Percentiles rank a stretch among this genome's conserved stretches.
Evolutionary conservation across 192 early-diverging fungal species (phyloP).

Genomic region (Rhizoclosmatium sp.): DNA sequence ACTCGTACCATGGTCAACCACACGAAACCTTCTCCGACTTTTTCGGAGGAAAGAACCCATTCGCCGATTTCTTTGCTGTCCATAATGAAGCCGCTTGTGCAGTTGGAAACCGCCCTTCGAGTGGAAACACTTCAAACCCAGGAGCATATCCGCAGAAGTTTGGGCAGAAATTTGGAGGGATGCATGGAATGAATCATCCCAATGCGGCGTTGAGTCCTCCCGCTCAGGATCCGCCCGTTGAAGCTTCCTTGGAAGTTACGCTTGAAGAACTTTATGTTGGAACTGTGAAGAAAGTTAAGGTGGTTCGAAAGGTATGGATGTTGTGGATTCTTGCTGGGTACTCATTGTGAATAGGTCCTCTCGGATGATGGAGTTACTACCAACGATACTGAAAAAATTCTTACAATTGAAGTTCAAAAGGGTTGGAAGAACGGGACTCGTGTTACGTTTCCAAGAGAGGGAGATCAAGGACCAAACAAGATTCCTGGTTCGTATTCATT

Average conservation of each 20-base stretch:
- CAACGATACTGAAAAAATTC: constrained; percentile 44
- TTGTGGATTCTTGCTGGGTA: neutral
- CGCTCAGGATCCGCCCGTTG: constrained; percentile 51
- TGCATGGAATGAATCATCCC: constrained; percentile 59
- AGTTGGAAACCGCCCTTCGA: constrained; percentile 12
- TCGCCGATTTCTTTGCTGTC: constrained; percentile 45
- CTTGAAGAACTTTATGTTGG: constrained; percentile 66
- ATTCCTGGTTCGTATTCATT: constrained; percentile 49
- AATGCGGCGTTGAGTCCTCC: constrained; percentile 39
- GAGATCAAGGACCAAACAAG: constrained; percentile 65
- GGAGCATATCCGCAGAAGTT: constrained; percentile 46
- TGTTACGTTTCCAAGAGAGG: constrained; percentile 60
- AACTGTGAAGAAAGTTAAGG: constrained; percentile 59
- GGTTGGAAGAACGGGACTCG: constrained; percentile 61
- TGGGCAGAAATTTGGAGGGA: constrained; percentile 63
- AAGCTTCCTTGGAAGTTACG: constrained; percentile 50
- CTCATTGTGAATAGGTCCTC: constrained; percentile 45
- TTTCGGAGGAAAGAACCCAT: constrained; percentile 66
- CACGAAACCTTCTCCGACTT: constrained; percentile 58
- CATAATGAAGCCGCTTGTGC: constrained; percentile 30
- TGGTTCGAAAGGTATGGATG: constrained; percentile 53
- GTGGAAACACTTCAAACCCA: neutral
- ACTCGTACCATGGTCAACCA: constrained; percentile 60
- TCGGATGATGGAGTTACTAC: constrained; percentile 65
- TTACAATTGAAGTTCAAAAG: constrained; percentile 57